phyloP scores from a whole-genome alignment of 129 eudicot species.

The Kitagawia praeruptora region DNA sequence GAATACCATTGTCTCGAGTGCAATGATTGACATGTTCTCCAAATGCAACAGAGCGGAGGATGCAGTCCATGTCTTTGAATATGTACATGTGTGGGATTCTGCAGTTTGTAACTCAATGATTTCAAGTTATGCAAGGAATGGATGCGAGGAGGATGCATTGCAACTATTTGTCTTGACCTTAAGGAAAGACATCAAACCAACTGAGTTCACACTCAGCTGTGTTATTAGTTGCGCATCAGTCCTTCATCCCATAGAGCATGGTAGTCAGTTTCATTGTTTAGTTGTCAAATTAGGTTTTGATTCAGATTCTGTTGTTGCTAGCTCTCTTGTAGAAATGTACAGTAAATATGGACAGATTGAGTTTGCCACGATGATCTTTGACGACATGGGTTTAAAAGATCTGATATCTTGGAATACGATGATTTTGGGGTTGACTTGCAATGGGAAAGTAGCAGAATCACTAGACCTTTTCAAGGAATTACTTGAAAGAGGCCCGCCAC shows the following conservation, averaged over 20 bases:
- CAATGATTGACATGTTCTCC: slow-evolving; percentile 72
- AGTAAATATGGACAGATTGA: slow-evolving; percentile 47
- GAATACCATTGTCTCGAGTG: slow-evolving; percentile 65
- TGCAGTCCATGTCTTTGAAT: slow-evolving; percentile 43
- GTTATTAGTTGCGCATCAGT: slow-evolving; percentile 33
- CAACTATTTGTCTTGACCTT: slow-evolving; percentile 32
- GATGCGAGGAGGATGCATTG: slow-evolving; percentile 46
- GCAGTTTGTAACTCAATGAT: slow-evolving; percentile 69
- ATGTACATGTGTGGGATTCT: slow-evolving; percentile 43
- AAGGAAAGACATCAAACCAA: slow-evolving; percentile 37
- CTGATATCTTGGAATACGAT: slow-evolving; percentile 80
- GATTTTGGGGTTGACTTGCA: slow-evolving; percentile 46
- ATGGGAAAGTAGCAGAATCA: slow-evolving; percentile 47
- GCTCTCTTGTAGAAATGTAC: slow-evolving; percentile 75
- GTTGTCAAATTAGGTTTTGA: slow-evolving; percentile 59
- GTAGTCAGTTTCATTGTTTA: slow-evolving; percentile 56
- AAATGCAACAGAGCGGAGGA: slow-evolving; percentile 55
- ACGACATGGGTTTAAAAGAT: slow-evolving; percentile 37
- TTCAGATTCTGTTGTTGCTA: slow-evolving; percentile 41
- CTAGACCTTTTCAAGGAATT: slow-evolving; percentile 41
- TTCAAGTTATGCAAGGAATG: slow-evolving; percentile 43
- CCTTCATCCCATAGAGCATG: slow-evolving; percentile 42
- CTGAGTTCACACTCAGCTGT: slow-evolving; percentile 63
- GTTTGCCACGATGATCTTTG: slow-evolving; percentile 37
- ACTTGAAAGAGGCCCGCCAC: slow-evolving; percentile 34